Conservation (phyloP, 305 asterid genomes). For the Fraxinus platypoda region DNA sequence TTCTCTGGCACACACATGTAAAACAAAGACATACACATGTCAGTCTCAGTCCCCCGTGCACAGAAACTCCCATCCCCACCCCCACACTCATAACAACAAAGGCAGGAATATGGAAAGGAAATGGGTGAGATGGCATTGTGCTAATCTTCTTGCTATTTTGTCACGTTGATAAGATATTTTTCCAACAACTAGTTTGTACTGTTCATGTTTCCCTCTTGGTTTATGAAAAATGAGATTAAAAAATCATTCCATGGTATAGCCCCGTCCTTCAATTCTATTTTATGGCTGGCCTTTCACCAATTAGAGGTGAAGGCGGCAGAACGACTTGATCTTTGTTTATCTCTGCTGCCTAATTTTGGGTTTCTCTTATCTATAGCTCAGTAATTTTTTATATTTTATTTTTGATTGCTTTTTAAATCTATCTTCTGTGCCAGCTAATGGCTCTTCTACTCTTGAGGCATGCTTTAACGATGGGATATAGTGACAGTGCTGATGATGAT, state of each 20-base stretch:
- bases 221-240: background rate
- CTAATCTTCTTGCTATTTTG: background rate
- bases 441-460: conserved; percentile 56
- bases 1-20: background rate
- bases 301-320: background rate
- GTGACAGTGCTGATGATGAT: conserved; percentile 46
- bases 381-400: background rate
- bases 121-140: background rate
- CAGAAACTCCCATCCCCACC: background rate
- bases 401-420: background rate
- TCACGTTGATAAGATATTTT: background rate
- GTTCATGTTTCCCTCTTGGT: background rate
- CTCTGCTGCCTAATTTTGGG: background rate
- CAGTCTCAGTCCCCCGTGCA: background rate
- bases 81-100: background rate
- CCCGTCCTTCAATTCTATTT: background rate
- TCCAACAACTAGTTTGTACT: background rate
- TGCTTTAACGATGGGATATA: conserved; percentile 42
- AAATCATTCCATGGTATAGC: background rate
- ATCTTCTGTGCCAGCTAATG: conserved; percentile 37
- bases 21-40: background rate
- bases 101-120: background rate
- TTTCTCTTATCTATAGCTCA: background rate
- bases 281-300: background rate
- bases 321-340: background rate